phyloP scores from a whole-genome alignment of 129 eudicot species.

The Arctium lappa region DNA sequence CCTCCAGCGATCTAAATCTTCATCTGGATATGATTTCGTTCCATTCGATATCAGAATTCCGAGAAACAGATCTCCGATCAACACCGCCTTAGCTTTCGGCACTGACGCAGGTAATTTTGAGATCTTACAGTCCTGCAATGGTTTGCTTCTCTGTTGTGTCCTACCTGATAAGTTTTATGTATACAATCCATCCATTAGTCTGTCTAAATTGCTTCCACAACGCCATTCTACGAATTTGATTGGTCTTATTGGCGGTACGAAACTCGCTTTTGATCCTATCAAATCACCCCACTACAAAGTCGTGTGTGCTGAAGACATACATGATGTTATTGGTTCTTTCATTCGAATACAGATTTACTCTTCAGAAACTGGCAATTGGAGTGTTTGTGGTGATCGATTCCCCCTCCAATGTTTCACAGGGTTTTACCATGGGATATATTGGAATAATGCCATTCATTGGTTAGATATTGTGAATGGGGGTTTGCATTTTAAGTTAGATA shows the following conservation, averaged over 20 bases:
- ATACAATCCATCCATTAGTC: not conserved
- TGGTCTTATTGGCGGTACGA: not conserved
- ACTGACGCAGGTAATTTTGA: not conserved
- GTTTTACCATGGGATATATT: conserved; percentile 13
- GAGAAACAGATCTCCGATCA: not conserved
- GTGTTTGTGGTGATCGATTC: not conserved
- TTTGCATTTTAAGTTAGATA: not conserved
- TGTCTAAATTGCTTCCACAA: not conserved
- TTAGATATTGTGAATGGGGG: not conserved
- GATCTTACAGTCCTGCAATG: conserved; percentile 20
- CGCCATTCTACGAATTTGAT: no score
- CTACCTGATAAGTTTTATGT: not conserved
- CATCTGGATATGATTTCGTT: not conserved
- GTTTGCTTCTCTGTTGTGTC: conserved; percentile 12
- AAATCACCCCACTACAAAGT: not conserved
- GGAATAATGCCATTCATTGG: conserved; percentile 20
- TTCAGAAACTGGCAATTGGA: conserved; percentile 13
- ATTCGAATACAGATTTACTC: conserved; percentile 1
- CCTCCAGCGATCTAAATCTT: not conserved
- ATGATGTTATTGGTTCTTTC: no score
- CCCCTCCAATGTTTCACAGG: not conserved
- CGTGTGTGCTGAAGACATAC: not conserved
- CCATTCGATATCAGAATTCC: conserved; percentile 7
- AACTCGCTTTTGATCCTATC: conserved; percentile 16
- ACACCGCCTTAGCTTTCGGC: not conserved